A percentile compares a stretch with the other conserved stretches of the same genome.
Conservation (phyloP, 306 rosid species). For the Hylodesmum podocarpum region DNA sequence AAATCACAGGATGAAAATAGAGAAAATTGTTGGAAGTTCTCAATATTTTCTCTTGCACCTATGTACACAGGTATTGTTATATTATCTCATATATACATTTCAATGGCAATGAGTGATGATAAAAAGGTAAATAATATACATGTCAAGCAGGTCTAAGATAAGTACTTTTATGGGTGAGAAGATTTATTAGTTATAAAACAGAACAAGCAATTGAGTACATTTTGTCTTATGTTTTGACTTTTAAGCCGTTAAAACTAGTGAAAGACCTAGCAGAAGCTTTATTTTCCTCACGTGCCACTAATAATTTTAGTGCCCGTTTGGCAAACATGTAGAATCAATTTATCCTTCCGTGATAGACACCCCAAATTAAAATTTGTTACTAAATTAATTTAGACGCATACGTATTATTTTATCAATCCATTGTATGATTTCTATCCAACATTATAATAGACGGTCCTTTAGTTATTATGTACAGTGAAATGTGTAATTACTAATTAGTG, state of each 20-base stretch:
- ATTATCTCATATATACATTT: slow-evolving; percentile 2
- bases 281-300: background rate
- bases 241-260: background rate
- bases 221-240: background rate
- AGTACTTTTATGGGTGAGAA: slow-evolving; percentile 20
- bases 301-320: background rate
- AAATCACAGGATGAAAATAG: slow-evolving; percentile 76
- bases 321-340: background rate
- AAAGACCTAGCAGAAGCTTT: background rate
- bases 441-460: background rate
- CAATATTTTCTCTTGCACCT: slow-evolving; percentile 91
- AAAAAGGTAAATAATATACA: background rate
- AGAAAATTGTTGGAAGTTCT: slow-evolving; percentile 68
- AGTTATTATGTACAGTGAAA: slow-evolving; percentile 5
- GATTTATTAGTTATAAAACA: background rate
- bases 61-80: slow-evolving; percentile 75
- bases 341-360: background rate
- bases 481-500: background rate
- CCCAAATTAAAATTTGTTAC: background rate
- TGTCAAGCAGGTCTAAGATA: background rate
- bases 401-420: too few relatives aligned
- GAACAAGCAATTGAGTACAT: background rate
- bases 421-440: too few relatives aligned
- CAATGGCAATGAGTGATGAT: slow-evolving; percentile 15
- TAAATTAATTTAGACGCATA: background rate